Conservation (phyloP, 2,329 filamentous ascomycete genomes). For the Epichloe sylvatica region DNA sequence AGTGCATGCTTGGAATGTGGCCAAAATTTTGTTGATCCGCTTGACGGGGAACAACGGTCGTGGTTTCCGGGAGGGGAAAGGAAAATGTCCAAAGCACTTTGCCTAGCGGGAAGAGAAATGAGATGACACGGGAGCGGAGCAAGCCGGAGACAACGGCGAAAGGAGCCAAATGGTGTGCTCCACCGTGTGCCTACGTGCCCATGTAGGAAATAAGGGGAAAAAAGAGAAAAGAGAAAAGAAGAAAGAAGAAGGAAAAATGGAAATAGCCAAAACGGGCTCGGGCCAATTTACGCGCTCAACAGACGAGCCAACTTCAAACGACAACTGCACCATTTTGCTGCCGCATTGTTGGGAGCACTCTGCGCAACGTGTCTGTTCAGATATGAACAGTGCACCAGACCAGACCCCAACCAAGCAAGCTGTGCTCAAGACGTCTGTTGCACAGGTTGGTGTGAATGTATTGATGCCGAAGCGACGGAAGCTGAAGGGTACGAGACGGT, state of each 20-base stretch:
- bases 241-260: not conserved
- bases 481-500: not conserved
- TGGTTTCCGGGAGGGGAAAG: not conserved
- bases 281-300: not conserved
- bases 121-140: not conserved
- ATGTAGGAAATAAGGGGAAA: not conserved
- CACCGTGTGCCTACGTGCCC: not conserved
- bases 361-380: not conserved
- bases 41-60: not conserved
- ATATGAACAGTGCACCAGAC: not conserved
- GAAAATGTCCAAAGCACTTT: not conserved
- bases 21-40: not conserved
- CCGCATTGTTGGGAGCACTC: not conserved
- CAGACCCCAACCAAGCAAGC: not conserved
- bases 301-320: not conserved
- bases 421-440: slow-evolving; percentile 1
- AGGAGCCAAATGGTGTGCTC: not conserved
- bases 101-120: not conserved
- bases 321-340: too few species aligned
- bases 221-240: not conserved
- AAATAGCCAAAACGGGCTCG: not conserved
- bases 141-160: not conserved
- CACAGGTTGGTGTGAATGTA: not conserved
- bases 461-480: not conserved
- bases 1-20: not conserved